Percentiles rank a stretch among this genome's conserved stretches.
Conservation (phyloP, 2,329 filamentous ascomycete species). For the Beauveria scarabaeidicola region DNA sequence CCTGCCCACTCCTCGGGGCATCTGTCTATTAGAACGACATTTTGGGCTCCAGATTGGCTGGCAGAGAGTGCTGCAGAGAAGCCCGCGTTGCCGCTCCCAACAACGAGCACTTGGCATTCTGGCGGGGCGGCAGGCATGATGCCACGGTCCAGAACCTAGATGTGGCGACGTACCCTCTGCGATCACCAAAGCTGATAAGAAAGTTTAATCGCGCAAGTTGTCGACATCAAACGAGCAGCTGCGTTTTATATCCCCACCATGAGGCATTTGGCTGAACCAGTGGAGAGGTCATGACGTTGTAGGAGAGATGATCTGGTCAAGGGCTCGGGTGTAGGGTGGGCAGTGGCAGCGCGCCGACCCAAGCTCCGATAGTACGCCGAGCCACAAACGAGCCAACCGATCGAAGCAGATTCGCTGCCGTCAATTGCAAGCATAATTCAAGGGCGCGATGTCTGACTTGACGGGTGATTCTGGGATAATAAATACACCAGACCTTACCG, state of each 20-base stretch:
- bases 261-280: not conserved
- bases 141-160: not conserved
- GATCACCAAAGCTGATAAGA: not conserved
- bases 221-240: not conserved
- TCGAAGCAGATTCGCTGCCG: not conserved
- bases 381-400: not conserved
- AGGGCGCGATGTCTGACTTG: not conserved
- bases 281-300: not conserved
- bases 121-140: not conserved
- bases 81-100: slow-evolving; percentile 58
- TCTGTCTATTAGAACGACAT: slow-evolving; percentile 51
- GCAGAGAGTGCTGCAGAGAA: slow-evolving; percentile 52
- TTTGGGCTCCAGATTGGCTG: slow-evolving; percentile 32
- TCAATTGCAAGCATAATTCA: not conserved
- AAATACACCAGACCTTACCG: not conserved
- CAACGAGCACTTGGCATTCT: slow-evolving; percentile 37
- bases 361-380: slow-evolving; percentile 4
- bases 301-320: not conserved
- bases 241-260: not conserved
- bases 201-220: slow-evolving; percentile 1
- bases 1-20: slow-evolving; percentile 50
- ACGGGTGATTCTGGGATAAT: not conserved
- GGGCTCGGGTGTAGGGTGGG: slow-evolving; percentile 1
- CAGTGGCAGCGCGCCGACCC: not conserved
- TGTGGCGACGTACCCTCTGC: not conserved